phyloP scores from a whole-genome alignment of 163 green algal species.

The Chloromonas sp. region DNA sequence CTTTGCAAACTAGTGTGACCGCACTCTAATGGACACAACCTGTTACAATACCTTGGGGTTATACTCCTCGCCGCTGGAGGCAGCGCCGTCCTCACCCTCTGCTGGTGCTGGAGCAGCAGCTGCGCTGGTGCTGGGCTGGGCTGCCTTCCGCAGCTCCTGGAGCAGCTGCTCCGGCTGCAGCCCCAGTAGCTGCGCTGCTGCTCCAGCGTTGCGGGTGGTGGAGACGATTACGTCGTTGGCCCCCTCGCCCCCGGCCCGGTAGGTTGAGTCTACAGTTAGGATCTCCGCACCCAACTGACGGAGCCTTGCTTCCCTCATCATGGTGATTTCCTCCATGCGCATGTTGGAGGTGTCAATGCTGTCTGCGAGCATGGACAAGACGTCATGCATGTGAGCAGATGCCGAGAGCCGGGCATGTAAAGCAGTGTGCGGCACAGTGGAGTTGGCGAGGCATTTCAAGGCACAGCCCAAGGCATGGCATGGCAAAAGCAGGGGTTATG shows the following conservation, averaged over 20 bases:
- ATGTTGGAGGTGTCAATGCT: slow-evolving; percentile 11
- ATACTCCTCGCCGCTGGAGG: no score
- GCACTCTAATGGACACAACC: no score
- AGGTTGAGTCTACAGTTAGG: slow-evolving; percentile 40
- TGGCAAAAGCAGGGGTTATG: no score
- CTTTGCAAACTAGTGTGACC: no score
- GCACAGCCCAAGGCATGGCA: no score
- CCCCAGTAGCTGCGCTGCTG: neutral
- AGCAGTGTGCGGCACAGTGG: no score
- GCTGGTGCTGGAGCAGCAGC: no score
- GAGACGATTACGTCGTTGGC: neutral
- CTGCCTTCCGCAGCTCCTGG: neutral
- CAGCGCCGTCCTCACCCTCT: no score
- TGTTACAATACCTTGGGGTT: no score
- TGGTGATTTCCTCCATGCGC: slow-evolving; percentile 44
- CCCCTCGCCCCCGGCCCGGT: slow-evolving; percentile 9
- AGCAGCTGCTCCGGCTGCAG: neutral
- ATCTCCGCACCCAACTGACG: slow-evolving; percentile 37
- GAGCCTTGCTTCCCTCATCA: slow-evolving; percentile 31
- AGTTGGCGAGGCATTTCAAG: no score
- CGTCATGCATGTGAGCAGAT: no score
- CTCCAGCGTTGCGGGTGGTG: neutral
- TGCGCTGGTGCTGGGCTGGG: neutral
- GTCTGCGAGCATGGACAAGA: neutral
- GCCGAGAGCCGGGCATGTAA: no score